Evolutionary conservation across 176 grass and related monocot species (phyloP).

Genomic region (Saccharum officinarum): DNA sequence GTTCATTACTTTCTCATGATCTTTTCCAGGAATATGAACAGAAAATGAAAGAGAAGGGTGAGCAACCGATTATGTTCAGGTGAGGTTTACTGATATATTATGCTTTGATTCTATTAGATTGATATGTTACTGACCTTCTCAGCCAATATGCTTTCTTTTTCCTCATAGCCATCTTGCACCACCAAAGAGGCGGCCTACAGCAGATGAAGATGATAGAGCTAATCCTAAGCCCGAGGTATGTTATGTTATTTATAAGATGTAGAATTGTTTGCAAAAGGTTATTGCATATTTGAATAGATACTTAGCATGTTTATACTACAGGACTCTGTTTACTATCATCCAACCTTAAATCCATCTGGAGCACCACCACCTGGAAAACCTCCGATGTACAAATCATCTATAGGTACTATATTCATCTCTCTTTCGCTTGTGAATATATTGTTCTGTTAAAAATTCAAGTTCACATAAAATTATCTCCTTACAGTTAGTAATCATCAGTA

Average conservation of each 20-base stretch:
- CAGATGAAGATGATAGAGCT: constrained; percentile 78
- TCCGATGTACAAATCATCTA: constrained; percentile 91
- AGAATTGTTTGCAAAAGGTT: constrained; percentile 14
- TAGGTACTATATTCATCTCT: constrained; percentile 50
- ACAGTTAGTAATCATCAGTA: background rate
- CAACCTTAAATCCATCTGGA: constrained; percentile 86
- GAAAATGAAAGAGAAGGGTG: constrained; percentile 97
- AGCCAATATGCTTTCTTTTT: constrained; percentile 28
- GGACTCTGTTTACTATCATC: constrained; percentile 90
- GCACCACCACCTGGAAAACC: constrained; percentile 90
- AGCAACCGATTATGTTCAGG: constrained; percentile 97
- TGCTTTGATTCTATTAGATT: constrained; percentile 42
- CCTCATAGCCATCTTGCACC: constrained; percentile 74
- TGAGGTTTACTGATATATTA: constrained; percentile 37
- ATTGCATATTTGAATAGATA: constrained; percentile 27
- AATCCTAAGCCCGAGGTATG: constrained; percentile 85
- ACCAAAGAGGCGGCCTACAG: constrained; percentile 67
- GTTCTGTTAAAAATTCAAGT: background rate
- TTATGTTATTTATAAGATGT: constrained; percentile 14
- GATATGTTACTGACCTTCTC: constrained; percentile 22
- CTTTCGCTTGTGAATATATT: background rate
- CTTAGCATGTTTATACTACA: constrained; percentile 44
- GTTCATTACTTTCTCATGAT: constrained; percentile 29
- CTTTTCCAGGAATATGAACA: constrained; percentile 89
- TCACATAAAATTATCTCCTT: background rate